Percentiles rank a stretch among this genome's conserved stretches.
These are phyloP conservation scores for Mycena pura DNA, from an alignment of 768 basidiomycete genomes.

Conservation along the genomic window DNA sequence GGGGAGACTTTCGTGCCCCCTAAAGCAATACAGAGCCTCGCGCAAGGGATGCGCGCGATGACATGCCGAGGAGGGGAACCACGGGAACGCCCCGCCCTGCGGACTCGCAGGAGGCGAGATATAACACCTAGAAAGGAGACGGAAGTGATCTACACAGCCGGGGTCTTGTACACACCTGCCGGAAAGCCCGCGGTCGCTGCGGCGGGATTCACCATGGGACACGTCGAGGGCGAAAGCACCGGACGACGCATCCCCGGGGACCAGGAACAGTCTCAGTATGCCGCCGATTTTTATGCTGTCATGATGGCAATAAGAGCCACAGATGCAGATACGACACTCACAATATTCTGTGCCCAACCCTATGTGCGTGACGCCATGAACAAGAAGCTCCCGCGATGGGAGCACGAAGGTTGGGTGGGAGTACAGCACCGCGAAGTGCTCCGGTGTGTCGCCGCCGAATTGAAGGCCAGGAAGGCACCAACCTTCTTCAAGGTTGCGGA, in stretches of 20 bases:
- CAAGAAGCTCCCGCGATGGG: no score
- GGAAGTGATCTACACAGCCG: neutral
- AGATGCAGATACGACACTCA: no score
- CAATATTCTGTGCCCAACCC: no score
- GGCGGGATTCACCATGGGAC: neutral
- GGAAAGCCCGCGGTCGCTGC: neutral
- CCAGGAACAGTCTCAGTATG: neutral
- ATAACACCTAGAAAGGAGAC: neutral
- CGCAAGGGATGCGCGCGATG: neutral
- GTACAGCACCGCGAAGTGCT: no score
- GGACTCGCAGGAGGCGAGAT: no score
- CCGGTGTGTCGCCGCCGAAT: no score
- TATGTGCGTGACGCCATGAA: no score
- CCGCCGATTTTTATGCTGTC: neutral
- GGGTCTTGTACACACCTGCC: neutral
- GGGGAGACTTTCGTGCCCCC: neutral
- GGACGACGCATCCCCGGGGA: neutral
- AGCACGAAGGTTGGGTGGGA: no score
- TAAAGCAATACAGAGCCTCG: neutral
- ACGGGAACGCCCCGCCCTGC: neutral
- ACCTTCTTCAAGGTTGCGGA: no score
- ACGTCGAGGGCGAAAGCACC: neutral
- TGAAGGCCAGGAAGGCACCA: no score
- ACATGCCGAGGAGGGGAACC: neutral
- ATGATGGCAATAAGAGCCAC: no score